Evolutionary conservation across 2,329 filamentous ascomycete genomes (phyloP).

Genomic region (Penicillium thymicola): DNA sequence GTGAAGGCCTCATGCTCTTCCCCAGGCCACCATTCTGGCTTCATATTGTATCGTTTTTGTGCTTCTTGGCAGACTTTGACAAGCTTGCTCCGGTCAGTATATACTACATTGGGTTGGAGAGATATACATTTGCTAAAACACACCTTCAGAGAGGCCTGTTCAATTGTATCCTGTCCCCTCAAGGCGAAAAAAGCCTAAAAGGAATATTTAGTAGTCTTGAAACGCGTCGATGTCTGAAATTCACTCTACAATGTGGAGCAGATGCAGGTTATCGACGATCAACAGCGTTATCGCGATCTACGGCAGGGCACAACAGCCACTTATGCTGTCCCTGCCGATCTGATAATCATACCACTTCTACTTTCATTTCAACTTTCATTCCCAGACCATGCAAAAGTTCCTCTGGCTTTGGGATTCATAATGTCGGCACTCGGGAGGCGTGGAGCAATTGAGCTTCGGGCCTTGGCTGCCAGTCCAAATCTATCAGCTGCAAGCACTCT

Average conservation of each 20-base stretch:
- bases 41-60: slow-evolving; percentile 19
- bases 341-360: slow-evolving; percentile 22
- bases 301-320: slow-evolving; percentile 2
- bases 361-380: background rate
- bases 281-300: slow-evolving; percentile 8
- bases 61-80: background rate
- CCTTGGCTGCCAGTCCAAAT: slow-evolving; percentile 7
- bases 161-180: too few relatives aligned
- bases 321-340: slow-evolving; percentile 6
- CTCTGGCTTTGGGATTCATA: slow-evolving; percentile 10
- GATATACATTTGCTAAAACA: background rate
- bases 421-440: slow-evolving; percentile 31
- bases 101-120: background rate
- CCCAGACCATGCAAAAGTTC: slow-evolving; percentile 11
- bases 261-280: slow-evolving; percentile 17
- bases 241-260: slow-evolving; percentile 6
- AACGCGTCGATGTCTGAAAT: background rate
- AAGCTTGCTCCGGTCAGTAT: background rate
- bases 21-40: slow-evolving; percentile 33
- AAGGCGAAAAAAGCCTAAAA: background rate
- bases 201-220: background rate
- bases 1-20: slow-evolving; percentile 54
- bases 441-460: slow-evolving; percentile 16
- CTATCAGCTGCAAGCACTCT: slow-evolving; percentile 9
- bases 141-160: background rate